These are phyloP conservation scores for Coemansia sp. DNA, from an alignment of 192 early-diverging fungal genomes.

Conservation along the genomic window DNA sequence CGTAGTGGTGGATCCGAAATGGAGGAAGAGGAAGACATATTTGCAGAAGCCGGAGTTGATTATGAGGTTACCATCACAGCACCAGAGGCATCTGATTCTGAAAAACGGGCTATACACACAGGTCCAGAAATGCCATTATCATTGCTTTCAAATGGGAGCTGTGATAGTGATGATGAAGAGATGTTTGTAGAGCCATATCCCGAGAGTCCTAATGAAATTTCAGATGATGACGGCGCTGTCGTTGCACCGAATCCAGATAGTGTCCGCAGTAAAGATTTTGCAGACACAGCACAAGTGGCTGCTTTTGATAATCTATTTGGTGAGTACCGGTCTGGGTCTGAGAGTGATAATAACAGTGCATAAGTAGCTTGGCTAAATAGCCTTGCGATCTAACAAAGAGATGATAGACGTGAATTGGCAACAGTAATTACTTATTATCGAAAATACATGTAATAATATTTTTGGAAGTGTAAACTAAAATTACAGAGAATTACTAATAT, in stretches of 20 bases:
- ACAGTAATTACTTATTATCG: too few species aligned
- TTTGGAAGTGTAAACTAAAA: too few species aligned
- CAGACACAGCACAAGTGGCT: not conserved
- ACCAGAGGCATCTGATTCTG: not conserved
- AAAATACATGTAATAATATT: too few species aligned
- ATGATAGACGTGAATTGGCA: not conserved
- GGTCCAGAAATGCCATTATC: not conserved
- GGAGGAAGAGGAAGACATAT: slow-evolving; percentile 71
- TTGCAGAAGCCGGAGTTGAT: slow-evolving; percentile 80
- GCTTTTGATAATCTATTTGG: not conserved
- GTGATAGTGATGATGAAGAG: not conserved
- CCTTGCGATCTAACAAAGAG: not conserved
- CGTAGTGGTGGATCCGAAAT: not conserved
- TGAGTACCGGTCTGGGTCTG: not conserved
- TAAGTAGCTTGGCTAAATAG: not conserved
- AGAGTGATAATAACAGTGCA: not conserved
- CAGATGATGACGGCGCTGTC: not conserved
- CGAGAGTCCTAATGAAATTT: not conserved
- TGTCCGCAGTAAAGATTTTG: not conserved
- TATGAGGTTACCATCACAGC: slow-evolving; percentile 56
- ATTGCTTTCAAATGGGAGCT: not conserved
- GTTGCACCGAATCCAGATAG: not conserved
- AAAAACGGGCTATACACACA: not conserved
- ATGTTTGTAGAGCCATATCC: slow-evolving; percentile 22
- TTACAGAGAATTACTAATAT: too few species aligned